phyloP scores from a whole-genome alignment of 2,329 filamentous ascomycete genomes.

The Orbilia blumenaviensis region DNA sequence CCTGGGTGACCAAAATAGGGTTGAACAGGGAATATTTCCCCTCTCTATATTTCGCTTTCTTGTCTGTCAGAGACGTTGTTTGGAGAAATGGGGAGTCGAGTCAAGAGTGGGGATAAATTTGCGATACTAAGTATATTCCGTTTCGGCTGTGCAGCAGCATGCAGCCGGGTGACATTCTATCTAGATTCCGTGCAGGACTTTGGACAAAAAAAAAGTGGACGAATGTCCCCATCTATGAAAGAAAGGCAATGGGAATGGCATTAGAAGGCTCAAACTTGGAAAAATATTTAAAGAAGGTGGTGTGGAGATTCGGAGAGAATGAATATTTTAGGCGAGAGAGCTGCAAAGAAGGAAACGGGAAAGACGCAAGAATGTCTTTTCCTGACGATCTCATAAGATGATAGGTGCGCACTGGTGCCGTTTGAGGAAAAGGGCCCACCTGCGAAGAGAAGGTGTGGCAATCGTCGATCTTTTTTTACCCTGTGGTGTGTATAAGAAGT shows the following conservation, averaged over 20 bases:
- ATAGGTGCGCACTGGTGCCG: conserved; percentile 14
- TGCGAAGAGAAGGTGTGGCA: conserved; percentile 35
- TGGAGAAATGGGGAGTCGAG: not conserved
- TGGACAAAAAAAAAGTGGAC: not conserved
- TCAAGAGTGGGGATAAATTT: not conserved
- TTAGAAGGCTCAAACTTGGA: conserved; percentile 1
- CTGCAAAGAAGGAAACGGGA: conserved; percentile 33
- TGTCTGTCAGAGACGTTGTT: not conserved
- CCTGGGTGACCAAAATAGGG: conserved; percentile 19
- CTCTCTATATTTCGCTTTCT: too few relatives aligned
- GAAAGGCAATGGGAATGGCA: conserved; percentile 2
- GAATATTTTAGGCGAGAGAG: conserved; percentile 35
- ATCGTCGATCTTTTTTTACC: conserved; percentile 12
- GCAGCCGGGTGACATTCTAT: conserved; percentile 7
- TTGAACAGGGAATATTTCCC: not conserved
- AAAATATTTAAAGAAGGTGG: not conserved
- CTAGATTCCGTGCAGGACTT: conserved; percentile 6
- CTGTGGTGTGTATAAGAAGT: not conserved
- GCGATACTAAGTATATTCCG: conserved; percentile 14
- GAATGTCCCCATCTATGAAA: not conserved
- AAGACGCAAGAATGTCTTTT: conserved; percentile 51
- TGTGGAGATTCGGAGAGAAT: conserved; percentile 32
- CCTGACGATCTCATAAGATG: conserved; percentile 25
- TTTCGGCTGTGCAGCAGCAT: conserved; percentile 28
- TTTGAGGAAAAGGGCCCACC: not conserved